Conservation (phyloP, 768 basidiomycete species). For the Russula ochroleuca region DNA sequence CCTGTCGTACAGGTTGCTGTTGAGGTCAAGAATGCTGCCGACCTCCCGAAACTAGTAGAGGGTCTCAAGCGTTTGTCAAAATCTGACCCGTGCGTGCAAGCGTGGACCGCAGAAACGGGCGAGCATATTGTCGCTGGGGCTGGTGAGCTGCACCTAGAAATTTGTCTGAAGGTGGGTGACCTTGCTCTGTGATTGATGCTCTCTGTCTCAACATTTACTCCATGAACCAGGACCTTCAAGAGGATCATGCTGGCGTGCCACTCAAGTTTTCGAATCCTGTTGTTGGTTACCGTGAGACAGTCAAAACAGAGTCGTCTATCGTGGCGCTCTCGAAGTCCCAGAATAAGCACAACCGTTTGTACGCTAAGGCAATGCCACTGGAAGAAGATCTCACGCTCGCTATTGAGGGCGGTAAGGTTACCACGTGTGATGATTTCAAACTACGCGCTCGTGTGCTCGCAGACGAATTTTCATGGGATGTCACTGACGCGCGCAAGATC, state of each 20-base stretch:
- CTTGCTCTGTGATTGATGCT: not conserved
- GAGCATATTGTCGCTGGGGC: slow-evolving; percentile 99
- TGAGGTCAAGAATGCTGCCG: slow-evolving; percentile 98
- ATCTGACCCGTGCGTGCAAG: slow-evolving; percentile 98
- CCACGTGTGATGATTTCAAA: slow-evolving; percentile 96
- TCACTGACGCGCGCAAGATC: slow-evolving; percentile 98
- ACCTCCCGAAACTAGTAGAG: slow-evolving; percentile 99
- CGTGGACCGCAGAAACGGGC: slow-evolving; percentile 86
- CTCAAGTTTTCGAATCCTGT: slow-evolving; percentile 98
- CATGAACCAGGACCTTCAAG: slow-evolving; percentile 83
- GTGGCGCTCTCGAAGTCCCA: slow-evolving; percentile 98
- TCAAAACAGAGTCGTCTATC: slow-evolving; percentile 92
- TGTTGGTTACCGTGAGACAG: slow-evolving; percentile 96
- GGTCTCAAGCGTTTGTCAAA: slow-evolving; percentile 99
- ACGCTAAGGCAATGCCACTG: slow-evolving; percentile 86
- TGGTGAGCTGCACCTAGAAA: slow-evolving; percentile 98
- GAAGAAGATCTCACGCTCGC: slow-evolving; percentile 93
- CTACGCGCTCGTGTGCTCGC: slow-evolving; percentile 90
- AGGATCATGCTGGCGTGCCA: slow-evolving; percentile 98
- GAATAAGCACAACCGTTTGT: slow-evolving; percentile 99
- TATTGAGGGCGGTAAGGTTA: slow-evolving; percentile 84
- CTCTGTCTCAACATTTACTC: not conserved
- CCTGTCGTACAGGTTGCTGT: slow-evolving; percentile 99
- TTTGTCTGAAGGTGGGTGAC: slow-evolving; percentile 84
- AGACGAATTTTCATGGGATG: slow-evolving; percentile 97